phyloP scores from a whole-genome alignment of 176 grass and related monocot genomes.

The Aegilops umbellulata region DNA sequence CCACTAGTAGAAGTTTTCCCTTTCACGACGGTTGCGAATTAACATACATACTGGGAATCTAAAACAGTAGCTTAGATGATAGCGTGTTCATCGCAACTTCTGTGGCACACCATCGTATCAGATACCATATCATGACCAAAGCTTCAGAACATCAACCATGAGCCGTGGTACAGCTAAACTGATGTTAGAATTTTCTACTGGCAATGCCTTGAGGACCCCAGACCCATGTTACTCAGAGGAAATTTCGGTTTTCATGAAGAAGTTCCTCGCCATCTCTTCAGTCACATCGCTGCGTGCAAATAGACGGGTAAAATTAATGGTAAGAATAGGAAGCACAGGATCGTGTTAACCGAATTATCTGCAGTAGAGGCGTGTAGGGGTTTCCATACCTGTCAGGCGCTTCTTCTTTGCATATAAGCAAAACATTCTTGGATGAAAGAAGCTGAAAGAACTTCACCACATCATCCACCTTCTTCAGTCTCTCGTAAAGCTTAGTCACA shows the following conservation, averaged over 20 bases:
- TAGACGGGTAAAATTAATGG: neutral
- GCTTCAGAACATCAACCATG: neutral
- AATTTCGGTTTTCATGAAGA: slow-evolving; percentile 30
- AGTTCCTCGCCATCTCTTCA: slow-evolving; percentile 45
- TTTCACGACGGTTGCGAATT: neutral
- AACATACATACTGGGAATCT: neutral
- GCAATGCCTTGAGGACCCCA: neutral
- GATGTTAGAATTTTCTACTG: neutral
- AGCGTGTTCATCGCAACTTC: neutral
- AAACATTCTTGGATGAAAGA: slow-evolving; percentile 62
- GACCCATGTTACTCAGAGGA: slow-evolving; percentile 23
- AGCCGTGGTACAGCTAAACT: neutral
- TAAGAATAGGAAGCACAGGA: neutral
- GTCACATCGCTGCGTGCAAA: slow-evolving; percentile 37
- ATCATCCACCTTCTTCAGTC: slow-evolving; percentile 28
- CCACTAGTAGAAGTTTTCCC: neutral
- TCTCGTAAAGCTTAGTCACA: slow-evolving; percentile 48
- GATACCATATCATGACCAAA: neutral
- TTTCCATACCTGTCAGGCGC: slow-evolving; percentile 74
- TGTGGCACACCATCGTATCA: neutral
- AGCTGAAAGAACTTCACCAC: slow-evolving; percentile 59
- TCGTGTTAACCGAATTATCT: neutral
- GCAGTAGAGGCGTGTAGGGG: neutral
- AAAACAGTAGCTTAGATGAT: neutral
- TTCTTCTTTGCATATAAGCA: slow-evolving; percentile 84